Base-by-base conservation (phyloP, 2,329 filamentous ascomycete species). In the Emmonsiellopsis sp. region DNA sequence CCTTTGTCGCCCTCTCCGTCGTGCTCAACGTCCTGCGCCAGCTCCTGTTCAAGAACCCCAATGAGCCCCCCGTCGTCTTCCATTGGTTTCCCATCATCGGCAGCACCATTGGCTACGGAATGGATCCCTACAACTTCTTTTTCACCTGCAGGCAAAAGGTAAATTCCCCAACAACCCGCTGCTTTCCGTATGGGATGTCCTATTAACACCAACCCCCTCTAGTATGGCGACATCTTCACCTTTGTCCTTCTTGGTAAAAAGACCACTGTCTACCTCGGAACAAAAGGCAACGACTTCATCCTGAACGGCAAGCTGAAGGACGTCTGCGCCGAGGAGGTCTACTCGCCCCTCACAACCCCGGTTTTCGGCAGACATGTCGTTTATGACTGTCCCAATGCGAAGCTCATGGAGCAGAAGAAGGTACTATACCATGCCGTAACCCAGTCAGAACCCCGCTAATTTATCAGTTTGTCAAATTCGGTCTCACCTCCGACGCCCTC, bases 351-450 rank as follows among this genome's bases (percentile, higher is more conserved):
- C 54, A 82, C 78, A 26, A 83, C 80, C 5, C 81, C 81, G 44
- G 81, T 84, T 2, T 95, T 95, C 67, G 89, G 89, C 61, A 84
- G 82, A 63, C 85, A 91, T 73, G 89, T 95, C 30, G 87, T 94
- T 52, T 95, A 94, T 67, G 89, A 94, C 69, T 93, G 89, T 73
- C 88, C 89, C 42, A 94, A 94, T 68, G 79, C 88, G 55, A 94
- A 94, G 73, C 80, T 95, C 66, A 94, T 95, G 89, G 89, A 95
- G 75, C 89, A 95, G 77, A 95, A 95, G 78, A 93, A 92, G 82
- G 87, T 90, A 69, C 58, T 72, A 9, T 15, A 0, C 13, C 8
- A 7, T 9, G 5, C 9, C 38, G 34, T 26, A 26, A 11, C 13
- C 26, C 16, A 5, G n/a, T 15, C 2, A 11, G 10, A n/a, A 26